These are phyloP conservation scores for Pyrenula massariospora DNA, from an alignment of 495 filamentous ascomycete species.

Conservation along the genomic window DNA sequence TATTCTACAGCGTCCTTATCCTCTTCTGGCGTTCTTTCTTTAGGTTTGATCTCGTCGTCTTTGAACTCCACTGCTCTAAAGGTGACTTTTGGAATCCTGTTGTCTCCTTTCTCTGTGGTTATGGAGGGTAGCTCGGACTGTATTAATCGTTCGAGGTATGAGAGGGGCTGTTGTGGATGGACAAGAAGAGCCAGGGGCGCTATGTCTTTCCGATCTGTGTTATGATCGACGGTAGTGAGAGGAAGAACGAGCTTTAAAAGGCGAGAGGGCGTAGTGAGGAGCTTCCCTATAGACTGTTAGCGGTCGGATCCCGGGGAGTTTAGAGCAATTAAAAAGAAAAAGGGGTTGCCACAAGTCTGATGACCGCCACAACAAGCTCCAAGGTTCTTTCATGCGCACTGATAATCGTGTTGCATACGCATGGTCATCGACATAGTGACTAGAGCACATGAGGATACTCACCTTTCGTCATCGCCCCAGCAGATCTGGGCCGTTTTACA, in stretches of 20 bases:
- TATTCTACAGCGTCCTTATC: conserved; percentile 35
- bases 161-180: conserved; percentile 86
- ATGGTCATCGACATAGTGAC: too few species aligned
- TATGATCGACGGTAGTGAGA: conserved; percentile 48
- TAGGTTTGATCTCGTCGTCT: conserved; percentile 39
- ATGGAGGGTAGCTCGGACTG: conserved; percentile 77
- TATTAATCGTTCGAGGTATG: conserved; percentile 82
- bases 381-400: too few species aligned
- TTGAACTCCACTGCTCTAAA: conserved; percentile 71
- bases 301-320: too few species aligned
- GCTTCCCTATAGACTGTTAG: conserved; percentile 47
- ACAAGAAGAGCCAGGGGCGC: conserved; percentile 81
- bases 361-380: too few species aligned
- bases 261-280: conserved; percentile 80
- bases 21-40: conserved; percentile 14
- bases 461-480: conserved; percentile 56
- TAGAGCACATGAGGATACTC: too few species aligned
- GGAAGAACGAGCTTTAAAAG: conserved; percentile 85
- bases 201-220: conserved; percentile 47
- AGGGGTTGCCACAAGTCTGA: too few species aligned
- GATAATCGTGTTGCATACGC: too few species aligned
- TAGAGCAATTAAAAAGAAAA: too few species aligned
- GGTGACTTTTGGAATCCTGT: conserved; percentile 59
- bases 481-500: conserved; percentile 29
- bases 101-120: conserved; percentile 38